Conservation (phyloP, 2,329 filamentous ascomycete species). For the Alternaria ventricosa region DNA sequence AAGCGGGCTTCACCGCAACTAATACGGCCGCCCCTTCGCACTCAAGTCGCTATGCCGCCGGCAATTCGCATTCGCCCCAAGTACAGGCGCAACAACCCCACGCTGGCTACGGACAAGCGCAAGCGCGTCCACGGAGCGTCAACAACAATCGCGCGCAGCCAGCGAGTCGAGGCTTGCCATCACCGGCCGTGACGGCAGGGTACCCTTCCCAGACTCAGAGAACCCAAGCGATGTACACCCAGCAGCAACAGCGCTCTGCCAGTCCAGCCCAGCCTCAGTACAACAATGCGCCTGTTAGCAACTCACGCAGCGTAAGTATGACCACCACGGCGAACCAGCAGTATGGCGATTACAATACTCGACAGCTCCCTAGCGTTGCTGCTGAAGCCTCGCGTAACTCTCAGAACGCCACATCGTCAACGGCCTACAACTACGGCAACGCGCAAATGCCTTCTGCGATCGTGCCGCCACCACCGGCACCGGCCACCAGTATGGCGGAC, state of each 20-base stretch:
- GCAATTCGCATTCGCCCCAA: conserved; percentile 17
- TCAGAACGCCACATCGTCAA: conserved; percentile 18
- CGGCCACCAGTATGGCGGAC: conserved; percentile 24
- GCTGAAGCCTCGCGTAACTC: conserved; percentile 20
- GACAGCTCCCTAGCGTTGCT: conserved; percentile 29
- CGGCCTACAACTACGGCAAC: conserved; percentile 30
- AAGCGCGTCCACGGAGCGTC: conserved; percentile 36
- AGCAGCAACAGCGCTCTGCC: conserved; percentile 36
- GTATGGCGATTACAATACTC: conserved; percentile 27
- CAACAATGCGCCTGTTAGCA: conserved; percentile 11
- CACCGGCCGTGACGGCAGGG: conserved; percentile 30
- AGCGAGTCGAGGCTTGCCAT: conserved; percentile 26
- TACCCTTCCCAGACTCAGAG: conserved; percentile 40
- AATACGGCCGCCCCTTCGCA: conserved; percentile 24
- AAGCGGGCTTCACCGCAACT: conserved; percentile 30
- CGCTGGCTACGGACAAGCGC: conserved; percentile 29
- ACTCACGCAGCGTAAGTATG: conserved; percentile 16
- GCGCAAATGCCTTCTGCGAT: conserved; percentile 16
- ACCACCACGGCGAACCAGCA: conserved; percentile 23
- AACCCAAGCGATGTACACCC: conserved; percentile 28
- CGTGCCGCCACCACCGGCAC: conserved; percentile 18
- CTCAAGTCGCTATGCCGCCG: conserved; percentile 25
- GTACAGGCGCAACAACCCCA: conserved; percentile 30
- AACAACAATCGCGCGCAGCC: conserved; percentile 32
- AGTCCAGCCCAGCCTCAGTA: conserved; percentile 40